Conservation (phyloP, 2,329 filamentous ascomycete genomes). For the Calycina herbarum region DNA sequence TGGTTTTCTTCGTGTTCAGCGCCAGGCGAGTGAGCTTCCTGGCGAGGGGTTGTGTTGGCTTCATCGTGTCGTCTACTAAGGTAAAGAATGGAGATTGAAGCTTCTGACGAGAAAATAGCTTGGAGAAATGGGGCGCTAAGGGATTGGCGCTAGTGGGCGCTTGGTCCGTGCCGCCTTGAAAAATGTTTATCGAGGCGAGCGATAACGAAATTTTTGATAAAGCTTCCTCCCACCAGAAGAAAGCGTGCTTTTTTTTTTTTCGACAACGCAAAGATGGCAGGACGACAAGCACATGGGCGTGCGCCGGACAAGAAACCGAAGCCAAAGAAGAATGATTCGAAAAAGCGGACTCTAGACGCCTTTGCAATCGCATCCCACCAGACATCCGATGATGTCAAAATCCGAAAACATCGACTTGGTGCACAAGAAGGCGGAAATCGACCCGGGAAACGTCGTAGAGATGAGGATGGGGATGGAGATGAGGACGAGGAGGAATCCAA, state of each 20-base stretch:
- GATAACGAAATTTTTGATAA: conserved; percentile 27
- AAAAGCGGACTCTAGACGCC: conserved; percentile 52
- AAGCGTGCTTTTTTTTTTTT: conserved; percentile 9
- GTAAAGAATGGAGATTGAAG: background rate
- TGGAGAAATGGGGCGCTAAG: background rate
- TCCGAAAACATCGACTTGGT: conserved; percentile 59
- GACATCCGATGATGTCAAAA: conserved; percentile 51
- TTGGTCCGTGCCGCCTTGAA: conserved; percentile 19
- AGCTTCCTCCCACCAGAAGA: conserved; percentile 14
- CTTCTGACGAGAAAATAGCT: background rate
- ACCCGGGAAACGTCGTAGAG: conserved; percentile 40
- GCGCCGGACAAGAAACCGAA: conserved; percentile 37
- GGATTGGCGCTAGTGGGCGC: conserved; percentile 27
- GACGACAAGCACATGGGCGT: conserved; percentile 39
- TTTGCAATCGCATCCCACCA: conserved; percentile 63
- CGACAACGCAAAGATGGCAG: conserved; percentile 34
- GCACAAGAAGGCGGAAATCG: conserved; percentile 47
- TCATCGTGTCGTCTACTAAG: conserved; percentile 47
- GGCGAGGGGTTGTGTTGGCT: conserved; percentile 66
- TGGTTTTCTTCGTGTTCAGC: conserved; percentile 90
- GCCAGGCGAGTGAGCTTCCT: conserved; percentile 71
- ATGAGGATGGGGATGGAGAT: conserved; percentile 46
- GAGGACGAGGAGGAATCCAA: conserved; percentile 42
- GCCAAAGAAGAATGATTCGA: conserved; percentile 47
- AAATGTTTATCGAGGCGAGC: conserved; percentile 25